Evolutionary conservation across 768 basidiomycete species (phyloP).

Genomic region (Lyophyllum semitale): DNA sequence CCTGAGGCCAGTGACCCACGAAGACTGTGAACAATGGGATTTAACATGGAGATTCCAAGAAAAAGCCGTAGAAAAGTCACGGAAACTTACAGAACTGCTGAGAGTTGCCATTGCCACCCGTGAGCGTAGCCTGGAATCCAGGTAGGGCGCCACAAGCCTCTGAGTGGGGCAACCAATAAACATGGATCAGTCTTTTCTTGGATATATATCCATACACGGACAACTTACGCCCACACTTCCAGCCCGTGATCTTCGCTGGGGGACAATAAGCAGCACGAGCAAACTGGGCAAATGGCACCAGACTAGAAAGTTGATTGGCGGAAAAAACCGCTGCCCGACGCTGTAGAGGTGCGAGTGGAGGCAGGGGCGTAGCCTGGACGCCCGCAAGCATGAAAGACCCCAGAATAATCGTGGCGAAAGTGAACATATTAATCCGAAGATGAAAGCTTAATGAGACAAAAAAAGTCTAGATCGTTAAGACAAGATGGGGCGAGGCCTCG

Average conservation of each 20-base stretch:
- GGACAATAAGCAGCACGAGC: slow-evolving; percentile 35
- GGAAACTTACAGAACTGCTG: slow-evolving; percentile 31
- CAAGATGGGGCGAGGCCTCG: too few species aligned
- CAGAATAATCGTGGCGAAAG: slow-evolving; percentile 2
- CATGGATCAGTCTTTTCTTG: not conserved
- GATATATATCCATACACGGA: not conserved
- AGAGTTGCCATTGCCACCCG: slow-evolving; percentile 31
- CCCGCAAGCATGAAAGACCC: slow-evolving; percentile 7
- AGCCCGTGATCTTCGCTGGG: slow-evolving; percentile 24
- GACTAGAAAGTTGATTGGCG: slow-evolving; percentile 10
- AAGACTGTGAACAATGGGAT: slow-evolving; percentile 15
- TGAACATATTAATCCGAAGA: slow-evolving; percentile 5
- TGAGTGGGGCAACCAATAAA: slow-evolving; percentile 1
- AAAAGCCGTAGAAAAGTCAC: not conserved
- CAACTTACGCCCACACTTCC: slow-evolving; percentile 31
- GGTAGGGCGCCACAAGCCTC: slow-evolving; percentile 34
- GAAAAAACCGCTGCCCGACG: slow-evolving; percentile 11
- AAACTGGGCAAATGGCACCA: slow-evolving; percentile 32
- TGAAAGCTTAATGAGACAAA: not conserved
- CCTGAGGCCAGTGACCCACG: slow-evolving; percentile 49
- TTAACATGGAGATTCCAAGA: not conserved
- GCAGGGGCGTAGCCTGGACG: slow-evolving; percentile 10
- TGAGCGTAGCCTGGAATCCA: slow-evolving; percentile 29
- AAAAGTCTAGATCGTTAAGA: not conserved
- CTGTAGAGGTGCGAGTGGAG: not conserved